Base-by-base conservation (phyloP, 208 protist genomes). In the Blechomonas ayalai region DNA sequence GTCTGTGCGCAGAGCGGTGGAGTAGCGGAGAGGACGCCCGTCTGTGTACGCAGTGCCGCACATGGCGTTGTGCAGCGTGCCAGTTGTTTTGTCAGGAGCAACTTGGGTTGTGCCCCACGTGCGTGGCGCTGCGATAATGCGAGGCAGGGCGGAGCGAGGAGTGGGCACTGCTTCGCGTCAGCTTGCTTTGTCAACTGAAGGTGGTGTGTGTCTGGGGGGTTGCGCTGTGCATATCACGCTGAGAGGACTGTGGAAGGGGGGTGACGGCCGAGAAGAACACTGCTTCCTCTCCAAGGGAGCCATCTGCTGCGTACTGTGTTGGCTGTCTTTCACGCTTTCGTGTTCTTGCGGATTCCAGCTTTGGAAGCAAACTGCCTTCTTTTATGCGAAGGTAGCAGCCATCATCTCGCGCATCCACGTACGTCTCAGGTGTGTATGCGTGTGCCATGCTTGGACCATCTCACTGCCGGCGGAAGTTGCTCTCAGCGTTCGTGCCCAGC, bases 71-170 rank as follows among this genome's bases (percentile, higher is more conserved):
- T 64, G 50, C 28, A 22, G 26, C 38, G 15, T 91, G 82, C 44
- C 40, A 87, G 33, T 29, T 47, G 18, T 82, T 68, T 58, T 58
- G 83, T 22, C 18, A 50, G 13, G 56, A 85, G 31, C 45, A 48
- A 15, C 25, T 91, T 13, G 70, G 73, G 5, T 29, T 91, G 46
- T 91, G 82, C 25, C 82, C 82, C 8, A 56, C 54, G 0, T 91
- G 82, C 40, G 19, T 85, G 25, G 60, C 78, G 1, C 54, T 73
- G 24, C 6, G n/a, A 19, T n/a, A n/a, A n/a, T n/a, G n/a, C n/a
- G n/a, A n/a, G n/a, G n/a, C n/a, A n/a, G n/a, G n/a, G n/a, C n/a
- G n/a, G n/a, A n/a, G n/a, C n/a, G n/a, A n/a, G n/a, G n/a, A n/a
- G n/a, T n/a, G 46, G 37, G 33, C 8, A 29, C 4, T 15, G 12